Percentiles rank a stretch among this genome's conserved stretches.
phyloP scores from a whole-genome alignment of 2,329 filamentous ascomycete genomes.

The Exophiala spinifera region DNA sequence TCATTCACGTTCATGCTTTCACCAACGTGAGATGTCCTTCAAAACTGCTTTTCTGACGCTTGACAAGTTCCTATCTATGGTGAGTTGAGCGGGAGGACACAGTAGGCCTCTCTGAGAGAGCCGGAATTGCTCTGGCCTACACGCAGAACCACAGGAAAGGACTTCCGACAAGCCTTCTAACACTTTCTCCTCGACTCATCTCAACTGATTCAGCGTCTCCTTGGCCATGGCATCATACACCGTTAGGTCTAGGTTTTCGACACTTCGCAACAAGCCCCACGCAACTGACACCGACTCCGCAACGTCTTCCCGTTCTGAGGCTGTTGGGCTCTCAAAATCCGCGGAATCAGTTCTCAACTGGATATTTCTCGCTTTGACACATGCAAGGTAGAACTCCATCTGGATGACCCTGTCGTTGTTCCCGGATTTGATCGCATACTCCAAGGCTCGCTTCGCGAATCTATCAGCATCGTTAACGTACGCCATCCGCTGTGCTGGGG shows the following conservation, averaged over 20 bases:
- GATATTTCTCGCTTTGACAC: conserved; percentile 11
- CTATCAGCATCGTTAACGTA: conserved; percentile 13
- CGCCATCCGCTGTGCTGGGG: conserved; percentile 1
- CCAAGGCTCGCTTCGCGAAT: conserved; percentile 2
- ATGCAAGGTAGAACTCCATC: conserved; percentile 15
- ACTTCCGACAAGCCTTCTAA: too few species aligned
- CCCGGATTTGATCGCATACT: conserved; percentile 9
- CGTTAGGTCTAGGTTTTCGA: conserved; percentile 8
- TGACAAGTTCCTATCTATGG: too few species aligned
- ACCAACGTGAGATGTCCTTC: too few species aligned
- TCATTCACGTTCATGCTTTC: too few species aligned
- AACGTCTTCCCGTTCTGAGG: conserved; percentile 2
- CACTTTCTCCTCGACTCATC: too few species aligned
- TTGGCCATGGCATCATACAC: conserved; percentile 15
- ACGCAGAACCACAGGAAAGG: too few species aligned
- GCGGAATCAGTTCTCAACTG: conserved; percentile 1
- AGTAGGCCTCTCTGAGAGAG: too few species aligned
- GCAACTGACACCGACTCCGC: conserved; percentile 1
- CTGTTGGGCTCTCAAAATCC: not conserved
- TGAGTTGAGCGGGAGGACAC: too few species aligned
- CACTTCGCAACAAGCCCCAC: conserved; percentile 1
- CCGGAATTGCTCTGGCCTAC: too few species aligned
- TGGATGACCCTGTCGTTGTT: conserved; percentile 13
- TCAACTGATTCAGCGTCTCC: not conserved
- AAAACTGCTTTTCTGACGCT: too few species aligned